Conservation (phyloP, 345 rosid species). For the Citrus sinensis region DVS_A1.0 CM039163.1:46749501-46750000, state of each 20-base stretch:
- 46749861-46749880: background rate
- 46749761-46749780: constrained; percentile 18
- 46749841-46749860: constrained; percentile 9
- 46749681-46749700: constrained; percentile 87
- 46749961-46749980: constrained; percentile 39
- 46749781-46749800: constrained; percentile 18
- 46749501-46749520: constrained; percentile 19
- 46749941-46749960: background rate
- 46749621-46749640: too few relatives aligned
- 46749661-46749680: constrained; percentile 6
- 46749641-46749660: background rate
- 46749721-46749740: constrained; percentile 84
- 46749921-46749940: background rate
- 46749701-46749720: constrained; percentile 92
- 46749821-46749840: constrained; percentile 18
- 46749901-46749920: constrained; percentile 4
- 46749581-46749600: background rate
- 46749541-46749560: background rate
- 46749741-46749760: constrained; percentile 17
- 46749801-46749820: constrained; percentile 18
- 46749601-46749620: too few relatives aligned
- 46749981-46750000: constrained; percentile 54
- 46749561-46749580: background rate
- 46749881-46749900: background rate
- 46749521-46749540: background rate